Evolutionary conservation across 306 rosid genomes (phyloP), one percentile per base, ranked within the genome.

Genomic region (Astragalus glycyphyllos): DNA sequence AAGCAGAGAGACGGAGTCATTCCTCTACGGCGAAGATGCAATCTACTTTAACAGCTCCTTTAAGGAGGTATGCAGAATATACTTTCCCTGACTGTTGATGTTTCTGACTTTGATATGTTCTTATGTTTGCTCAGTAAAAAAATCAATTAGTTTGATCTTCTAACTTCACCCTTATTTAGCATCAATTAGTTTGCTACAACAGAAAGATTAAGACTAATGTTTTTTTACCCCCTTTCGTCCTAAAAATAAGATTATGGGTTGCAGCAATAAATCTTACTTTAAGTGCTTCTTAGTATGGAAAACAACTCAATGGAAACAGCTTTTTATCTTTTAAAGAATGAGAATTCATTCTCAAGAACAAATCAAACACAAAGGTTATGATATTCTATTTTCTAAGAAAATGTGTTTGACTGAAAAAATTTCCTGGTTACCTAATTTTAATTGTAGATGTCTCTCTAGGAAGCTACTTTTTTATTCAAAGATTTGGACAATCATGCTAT

Each of bases 11-110:
- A 62, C 58, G 37, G 60, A 65, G 49, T 74, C 80, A 69, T 66
- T 81, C 74, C 50, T 71, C 82, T 54, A 62, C 73, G 11, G 32
- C 68, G 80, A 82, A 84, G 49, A 66, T 65, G 58, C 86, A 85
- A 53, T 80, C 88, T 32, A 76, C 84, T 17, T 76, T 87, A 8
- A 66, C 83, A 32, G 91, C 84, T 75, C 97, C 93, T 74, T 65
- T 84, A 45, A 92, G 77, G 75, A 90, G 96, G 98, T 90, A 84
- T 23, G 73, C 71, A 48, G 15, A 40, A 31, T 48, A 58, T 71
- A 40, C 31, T 71, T 57, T 56, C 13, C 58, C 55, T 9, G 23
- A 14, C 16, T 2, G 47, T 31, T 75, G 55, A 17, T 29, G 13
- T 47, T 77, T 48, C 42, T 23, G 31, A 54, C 57, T 42, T n/a